Conservation (phyloP, 805 yeast species). For the Metschnikowia orientalis region DNA sequence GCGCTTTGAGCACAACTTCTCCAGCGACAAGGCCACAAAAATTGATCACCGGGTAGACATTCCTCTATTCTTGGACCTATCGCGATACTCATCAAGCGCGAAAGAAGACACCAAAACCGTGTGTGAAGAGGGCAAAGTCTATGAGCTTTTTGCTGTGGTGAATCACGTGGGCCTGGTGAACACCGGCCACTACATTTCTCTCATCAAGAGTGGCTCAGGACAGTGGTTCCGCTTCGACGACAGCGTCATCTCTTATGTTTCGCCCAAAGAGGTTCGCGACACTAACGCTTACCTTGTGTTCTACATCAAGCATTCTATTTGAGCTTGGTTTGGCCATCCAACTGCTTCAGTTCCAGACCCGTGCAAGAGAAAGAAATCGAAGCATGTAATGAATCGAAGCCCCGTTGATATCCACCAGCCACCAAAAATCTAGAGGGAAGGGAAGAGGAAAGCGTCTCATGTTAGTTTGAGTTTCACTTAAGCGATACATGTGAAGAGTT, state of each 20-base stretch:
- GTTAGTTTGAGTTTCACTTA: too few species aligned
- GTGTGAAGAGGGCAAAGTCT: slow-evolving; percentile 37
- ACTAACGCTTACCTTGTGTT: slow-evolving; percentile 79
- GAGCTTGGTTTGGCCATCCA: too few species aligned
- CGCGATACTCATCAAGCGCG: slow-evolving; percentile 44
- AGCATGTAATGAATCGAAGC: too few species aligned
- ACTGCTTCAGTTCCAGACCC: too few species aligned
- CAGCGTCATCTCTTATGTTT: slow-evolving; percentile 65
- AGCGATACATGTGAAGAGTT: too few species aligned
- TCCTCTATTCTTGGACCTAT: slow-evolving; percentile 71
- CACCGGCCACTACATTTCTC: slow-evolving; percentile 90
- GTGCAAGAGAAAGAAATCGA: too few species aligned
- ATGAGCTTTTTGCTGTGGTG: slow-evolving; percentile 82
- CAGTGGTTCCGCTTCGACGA: slow-evolving; percentile 93
- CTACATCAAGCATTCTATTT: slow-evolving; percentile 51
- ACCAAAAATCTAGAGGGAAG: too few species aligned
- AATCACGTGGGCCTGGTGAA: slow-evolving; percentile 90
- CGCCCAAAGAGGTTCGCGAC: slow-evolving; percentile 59
- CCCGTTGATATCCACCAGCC: too few species aligned
- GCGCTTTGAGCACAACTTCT: slow-evolving; percentile 59
- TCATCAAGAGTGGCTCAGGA: slow-evolving; percentile 66
- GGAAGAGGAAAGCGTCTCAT: too few species aligned
- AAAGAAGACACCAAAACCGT: neutral
- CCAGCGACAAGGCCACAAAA: slow-evolving; percentile 53
- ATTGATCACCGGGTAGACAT: slow-evolving; percentile 69